Conservation (phyloP, 106 monocot genomes). For the Gastrodia elata region DNA sequence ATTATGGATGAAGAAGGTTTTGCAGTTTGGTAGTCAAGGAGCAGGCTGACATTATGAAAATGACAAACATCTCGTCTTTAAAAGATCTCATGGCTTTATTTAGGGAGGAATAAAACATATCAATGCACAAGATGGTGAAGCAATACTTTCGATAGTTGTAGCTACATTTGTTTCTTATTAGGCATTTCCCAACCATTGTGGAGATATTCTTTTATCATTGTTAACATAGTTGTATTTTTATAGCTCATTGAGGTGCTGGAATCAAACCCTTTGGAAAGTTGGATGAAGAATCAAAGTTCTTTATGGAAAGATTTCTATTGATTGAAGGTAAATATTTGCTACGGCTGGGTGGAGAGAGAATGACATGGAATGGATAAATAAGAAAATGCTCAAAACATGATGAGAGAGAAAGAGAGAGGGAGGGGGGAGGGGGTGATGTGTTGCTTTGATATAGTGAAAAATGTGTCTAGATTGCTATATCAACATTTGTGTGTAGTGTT, state of each 20-base stretch:
- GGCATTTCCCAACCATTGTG: not conserved
- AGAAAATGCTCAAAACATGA: too few species aligned
- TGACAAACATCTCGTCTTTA: not conserved
- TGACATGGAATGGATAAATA: not conserved
- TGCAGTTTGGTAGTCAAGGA: too few species aligned
- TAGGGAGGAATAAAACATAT: not conserved
- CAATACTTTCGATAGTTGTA: not conserved
- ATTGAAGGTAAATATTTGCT: not conserved
- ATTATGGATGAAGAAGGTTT: too few species aligned
- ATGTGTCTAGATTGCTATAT: too few species aligned
- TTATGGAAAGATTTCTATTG: not conserved
- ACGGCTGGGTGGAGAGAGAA: not conserved
- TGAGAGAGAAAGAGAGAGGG: too few species aligned
- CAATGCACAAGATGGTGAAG: not conserved
- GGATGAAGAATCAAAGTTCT: not conserved
- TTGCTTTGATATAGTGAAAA: too few species aligned
- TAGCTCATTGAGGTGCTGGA: too few species aligned
- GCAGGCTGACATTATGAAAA: too few species aligned
- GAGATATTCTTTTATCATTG: not conserved
- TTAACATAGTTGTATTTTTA: not conserved
- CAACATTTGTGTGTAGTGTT: too few species aligned
- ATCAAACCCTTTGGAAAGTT: not conserved
- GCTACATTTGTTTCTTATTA: not conserved
- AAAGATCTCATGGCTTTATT: not conserved
- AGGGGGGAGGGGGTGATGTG: too few species aligned